Evolutionary conservation across 73 alveolate genomes (phyloP).

Genomic region (Stentor roeselii): DNA sequence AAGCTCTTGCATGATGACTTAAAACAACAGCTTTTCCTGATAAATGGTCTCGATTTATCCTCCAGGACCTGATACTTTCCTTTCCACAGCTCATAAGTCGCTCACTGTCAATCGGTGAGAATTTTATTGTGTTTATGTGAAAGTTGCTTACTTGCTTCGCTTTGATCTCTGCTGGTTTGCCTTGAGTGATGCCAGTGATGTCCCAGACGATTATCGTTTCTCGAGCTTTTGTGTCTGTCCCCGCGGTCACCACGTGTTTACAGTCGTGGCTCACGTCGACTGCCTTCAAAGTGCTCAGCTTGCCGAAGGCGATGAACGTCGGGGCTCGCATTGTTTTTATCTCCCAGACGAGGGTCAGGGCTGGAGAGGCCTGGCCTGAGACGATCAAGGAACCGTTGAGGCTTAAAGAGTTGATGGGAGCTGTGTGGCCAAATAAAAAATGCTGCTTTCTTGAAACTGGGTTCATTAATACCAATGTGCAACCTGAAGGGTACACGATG

Average conservation of each 20-base stretch:
- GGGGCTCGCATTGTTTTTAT: slow-evolving; percentile 46
- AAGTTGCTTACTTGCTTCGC: slow-evolving; percentile 75
- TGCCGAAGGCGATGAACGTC: slow-evolving; percentile 44
- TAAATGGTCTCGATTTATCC: slow-evolving; percentile 59
- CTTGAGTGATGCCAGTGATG: slow-evolving; percentile 54
- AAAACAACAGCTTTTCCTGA: slow-evolving; percentile 83
- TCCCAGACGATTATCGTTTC: slow-evolving; percentile 81
- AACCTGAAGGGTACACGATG: slow-evolving; percentile 60
- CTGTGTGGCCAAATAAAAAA: slow-evolving; percentile 63
- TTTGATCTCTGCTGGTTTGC: slow-evolving; percentile 55
- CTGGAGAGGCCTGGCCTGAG: slow-evolving; percentile 54
- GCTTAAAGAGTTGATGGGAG: slow-evolving; percentile 47
- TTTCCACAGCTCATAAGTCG: slow-evolving; percentile 83
- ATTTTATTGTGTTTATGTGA: slow-evolving; percentile 62
- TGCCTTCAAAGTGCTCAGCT: slow-evolving; percentile 39
- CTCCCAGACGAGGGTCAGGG: slow-evolving; percentile 62
- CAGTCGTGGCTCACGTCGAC: slow-evolving; percentile 56
- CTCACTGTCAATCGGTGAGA: slow-evolving; percentile 79
- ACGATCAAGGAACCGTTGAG: slow-evolving; percentile 64
- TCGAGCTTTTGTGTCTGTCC: slow-evolving; percentile 49
- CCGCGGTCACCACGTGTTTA: slow-evolving; percentile 41
- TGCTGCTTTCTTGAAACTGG: slow-evolving; percentile 49
- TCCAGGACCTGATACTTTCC: slow-evolving; percentile 91
- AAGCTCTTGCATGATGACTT: slow-evolving; percentile 85
- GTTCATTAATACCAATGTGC: slow-evolving; percentile 59